Conservation (phyloP, 805 yeast genomes). For the Candida takata region DNA sequence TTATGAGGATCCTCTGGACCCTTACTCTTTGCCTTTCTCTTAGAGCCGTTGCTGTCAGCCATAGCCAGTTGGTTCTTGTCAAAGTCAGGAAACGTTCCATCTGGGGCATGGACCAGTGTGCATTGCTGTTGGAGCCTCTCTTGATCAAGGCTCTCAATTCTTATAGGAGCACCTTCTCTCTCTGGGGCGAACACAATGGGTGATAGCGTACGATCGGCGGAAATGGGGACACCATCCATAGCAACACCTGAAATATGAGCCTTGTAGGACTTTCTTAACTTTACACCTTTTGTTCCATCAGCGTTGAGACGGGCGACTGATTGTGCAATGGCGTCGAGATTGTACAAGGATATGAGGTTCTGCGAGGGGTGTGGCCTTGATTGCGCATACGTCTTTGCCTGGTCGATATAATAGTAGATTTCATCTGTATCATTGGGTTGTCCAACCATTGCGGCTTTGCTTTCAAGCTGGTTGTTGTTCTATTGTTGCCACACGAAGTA, state of each 20-base stretch:
- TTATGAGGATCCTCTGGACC: constrained; percentile 24
- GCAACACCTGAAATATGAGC: constrained; percentile 85
- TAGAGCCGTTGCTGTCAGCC: constrained; percentile 27
- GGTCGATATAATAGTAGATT: constrained; percentile 35
- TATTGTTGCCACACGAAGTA: no score
- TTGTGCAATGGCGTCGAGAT: constrained; percentile 57
- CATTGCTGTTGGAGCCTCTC: constrained; percentile 43
- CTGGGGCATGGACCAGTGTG: constrained; percentile 56
- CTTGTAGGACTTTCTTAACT: constrained; percentile 89
- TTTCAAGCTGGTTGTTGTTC: no score
- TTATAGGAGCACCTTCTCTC: constrained; percentile 32
- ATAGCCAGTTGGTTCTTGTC: constrained; percentile 62
- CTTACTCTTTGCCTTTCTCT: constrained; percentile 33
- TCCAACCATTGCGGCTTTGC: constrained; percentile 3
- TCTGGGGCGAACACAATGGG: constrained; percentile 29
- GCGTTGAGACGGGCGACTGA: constrained; percentile 83
- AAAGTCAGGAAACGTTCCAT: constrained; percentile 72
- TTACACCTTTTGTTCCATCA: constrained; percentile 87
- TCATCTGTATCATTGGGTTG: constrained; percentile 11
- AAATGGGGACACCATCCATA: constrained; percentile 60
- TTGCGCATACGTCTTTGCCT: constrained; percentile 24
- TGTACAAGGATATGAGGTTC: constrained; percentile 65
- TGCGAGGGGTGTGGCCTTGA: constrained; percentile 65
- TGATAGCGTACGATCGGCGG: constrained; percentile 37
- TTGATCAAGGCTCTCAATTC: constrained; percentile 43